Base-by-base conservation (phyloP, 192 early-diverging fungal species). In the Phycomyces blakesleeanus region DNA sequence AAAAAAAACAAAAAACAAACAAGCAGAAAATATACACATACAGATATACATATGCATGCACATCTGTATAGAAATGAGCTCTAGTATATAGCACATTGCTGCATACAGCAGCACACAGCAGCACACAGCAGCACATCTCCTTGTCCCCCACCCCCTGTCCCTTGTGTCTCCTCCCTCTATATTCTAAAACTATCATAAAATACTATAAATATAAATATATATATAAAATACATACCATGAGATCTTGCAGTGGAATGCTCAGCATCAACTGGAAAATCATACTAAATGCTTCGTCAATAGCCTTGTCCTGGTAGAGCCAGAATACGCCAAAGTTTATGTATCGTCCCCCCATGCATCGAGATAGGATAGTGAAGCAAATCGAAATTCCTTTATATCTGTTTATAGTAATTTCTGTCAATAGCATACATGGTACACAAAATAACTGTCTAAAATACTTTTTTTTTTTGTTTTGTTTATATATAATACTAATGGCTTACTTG, bases 271-370 rank as follows among this genome's bases (percentile, higher is more conserved):
- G 82, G 63, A 89, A 87, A 20, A 85, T 68, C 9, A 85, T 74
- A 8, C 75, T 67, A 42, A 92, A 72, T 3, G 87, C 87, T 29
- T 78, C 73, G 54, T 86, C 85, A 41, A 94, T 73, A 18, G 93
- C 87, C 15, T 79, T 83, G 70, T 95, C 93, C 49, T 85, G 83
- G 61, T 96, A 96, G 26, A 96, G 77, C 54, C 84, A 84, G 76
- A 95, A 91, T 37, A 95, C 90, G n/a, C 92, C 92, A 76, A 96
- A 93, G 40, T 89, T 91, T 42, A 94, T 90, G 68, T 95, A 96
- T 55, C 85, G 81, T 59, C 94, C 94, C 5, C 82, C 74, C 1
- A 95, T 66, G 20, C 89, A 78, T 5, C 81, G 80, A 44, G 80
- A 80, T 59, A 95, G 63, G 1, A 89, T 91, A 53, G 65, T 76